Percentiles rank a stretch among this genome's conserved stretches.
Evolutionary conservation across 2,329 filamentous ascomycete genomes (phyloP).

Genomic region (Colletotrichum spaethianum): DNA sequence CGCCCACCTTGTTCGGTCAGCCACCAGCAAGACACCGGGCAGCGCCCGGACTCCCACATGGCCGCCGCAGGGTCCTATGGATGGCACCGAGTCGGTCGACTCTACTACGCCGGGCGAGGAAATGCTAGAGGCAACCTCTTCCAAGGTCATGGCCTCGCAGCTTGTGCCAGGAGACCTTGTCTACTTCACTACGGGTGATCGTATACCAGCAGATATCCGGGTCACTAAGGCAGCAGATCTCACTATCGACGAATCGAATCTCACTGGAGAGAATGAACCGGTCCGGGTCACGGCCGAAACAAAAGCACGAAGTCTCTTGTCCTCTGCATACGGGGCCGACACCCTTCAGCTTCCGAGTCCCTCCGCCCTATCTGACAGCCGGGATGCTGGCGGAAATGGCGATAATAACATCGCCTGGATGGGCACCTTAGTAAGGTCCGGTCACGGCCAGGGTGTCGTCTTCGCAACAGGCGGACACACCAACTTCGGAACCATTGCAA

Average conservation of each 20-base stretch:
- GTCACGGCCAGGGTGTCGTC: conserved; percentile 96
- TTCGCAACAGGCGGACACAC: conserved; percentile 95
- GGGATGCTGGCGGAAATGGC: conserved; percentile 78
- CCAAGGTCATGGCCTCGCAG: conserved; percentile 87
- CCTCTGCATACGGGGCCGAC: conserved; percentile 49
- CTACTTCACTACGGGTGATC: conserved; percentile 94
- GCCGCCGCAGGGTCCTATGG: conserved; percentile 64
- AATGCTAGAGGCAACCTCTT: conserved; percentile 79
- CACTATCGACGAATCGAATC: conserved; percentile 95
- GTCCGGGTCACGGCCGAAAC: conserved; percentile 83
- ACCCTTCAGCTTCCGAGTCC: conserved; percentile 52
- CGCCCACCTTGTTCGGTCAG: conserved; percentile 88
- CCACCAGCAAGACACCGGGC: conserved; percentile 53
- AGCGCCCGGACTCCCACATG: conserved; percentile 59
- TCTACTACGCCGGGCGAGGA: conserved; percentile 74
- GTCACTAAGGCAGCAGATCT: conserved; percentile 92
- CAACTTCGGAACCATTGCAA: conserved; percentile 96
- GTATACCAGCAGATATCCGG: conserved; percentile 95
- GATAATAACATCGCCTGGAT: conserved; percentile 97
- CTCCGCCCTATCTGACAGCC: conserved; percentile 67
- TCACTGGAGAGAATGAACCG: conserved; percentile 97
- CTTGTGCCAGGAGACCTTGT: conserved; percentile 95
- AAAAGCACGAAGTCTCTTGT: conserved; percentile 50
- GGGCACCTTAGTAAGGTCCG: conserved; percentile 95
- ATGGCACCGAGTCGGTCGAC: conserved; percentile 50